Evolutionary conservation across 208 protist genomes (phyloP).

Genomic region (Trypanosoma brucei): DNA sequence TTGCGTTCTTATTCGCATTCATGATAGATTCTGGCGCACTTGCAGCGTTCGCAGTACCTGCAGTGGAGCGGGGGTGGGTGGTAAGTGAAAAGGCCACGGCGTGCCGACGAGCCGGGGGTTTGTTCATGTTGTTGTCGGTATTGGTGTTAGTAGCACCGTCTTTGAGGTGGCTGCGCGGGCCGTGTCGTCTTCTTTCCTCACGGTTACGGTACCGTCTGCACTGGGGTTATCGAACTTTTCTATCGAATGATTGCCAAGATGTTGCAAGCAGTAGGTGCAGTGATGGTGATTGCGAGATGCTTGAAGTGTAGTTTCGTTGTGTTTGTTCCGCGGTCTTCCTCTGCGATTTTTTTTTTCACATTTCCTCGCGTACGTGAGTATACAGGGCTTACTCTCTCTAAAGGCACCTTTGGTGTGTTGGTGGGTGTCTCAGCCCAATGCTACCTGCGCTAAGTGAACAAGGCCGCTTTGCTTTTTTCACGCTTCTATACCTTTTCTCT

Average conservation of each 20-base stretch:
- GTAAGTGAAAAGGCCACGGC: constrained; percentile 20
- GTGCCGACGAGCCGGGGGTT: constrained; percentile 21
- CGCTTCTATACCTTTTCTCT: too few relatives aligned
- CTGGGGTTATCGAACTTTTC: constrained; percentile 12
- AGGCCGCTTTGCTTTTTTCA: too few relatives aligned
- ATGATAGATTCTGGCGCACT: constrained; percentile 27
- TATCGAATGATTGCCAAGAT: constrained; percentile 6
- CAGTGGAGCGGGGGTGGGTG: constrained; percentile 20
- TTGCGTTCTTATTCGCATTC: constrained; percentile 26
- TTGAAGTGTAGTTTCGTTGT: background rate
- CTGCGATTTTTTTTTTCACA: constrained; percentile 4
- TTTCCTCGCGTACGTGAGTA: background rate
- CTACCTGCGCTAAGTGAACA: too few relatives aligned
- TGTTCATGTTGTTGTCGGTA: constrained; percentile 11
- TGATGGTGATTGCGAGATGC: constrained; percentile 11
- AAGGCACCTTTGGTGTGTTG: too few relatives aligned
- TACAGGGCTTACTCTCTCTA: background rate
- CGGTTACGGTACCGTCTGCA: constrained; percentile 9
- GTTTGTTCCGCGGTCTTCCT: too few relatives aligned
- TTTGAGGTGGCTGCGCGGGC: constrained; percentile 1
- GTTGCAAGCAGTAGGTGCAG: constrained; percentile 16
- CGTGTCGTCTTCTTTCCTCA: constrained; percentile 11
- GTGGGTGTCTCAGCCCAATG: too few relatives aligned
- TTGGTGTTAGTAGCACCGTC: constrained; percentile 16
- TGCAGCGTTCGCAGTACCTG: constrained; percentile 16